Conservation (phyloP, 2,329 filamentous ascomycete species). For the Alternaria dauci region DNA sequence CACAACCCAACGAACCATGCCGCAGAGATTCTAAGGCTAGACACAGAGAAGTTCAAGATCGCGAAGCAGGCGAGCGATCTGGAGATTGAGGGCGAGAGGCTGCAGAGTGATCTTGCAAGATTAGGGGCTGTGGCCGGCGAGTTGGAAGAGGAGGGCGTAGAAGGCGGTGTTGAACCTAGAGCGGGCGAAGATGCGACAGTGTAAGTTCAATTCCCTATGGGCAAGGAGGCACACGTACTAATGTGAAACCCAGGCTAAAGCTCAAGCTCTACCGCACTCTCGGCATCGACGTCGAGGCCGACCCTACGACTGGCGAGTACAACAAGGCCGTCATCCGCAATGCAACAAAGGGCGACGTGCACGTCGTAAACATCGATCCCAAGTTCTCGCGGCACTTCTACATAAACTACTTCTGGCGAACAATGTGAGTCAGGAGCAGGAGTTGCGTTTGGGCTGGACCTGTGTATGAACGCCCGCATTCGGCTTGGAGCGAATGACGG, state of each 20-base stretch:
- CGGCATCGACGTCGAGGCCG: constrained; percentile 88
- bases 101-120: constrained; percentile 79
- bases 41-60: constrained; percentile 92
- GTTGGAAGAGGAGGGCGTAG: constrained; percentile 85
- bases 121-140: constrained; percentile 79
- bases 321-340: constrained; percentile 86
- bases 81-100: constrained; percentile 93
- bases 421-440: constrained; percentile 61
- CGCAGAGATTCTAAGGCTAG: constrained; percentile 81
- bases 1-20: constrained; percentile 85
- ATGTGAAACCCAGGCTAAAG: constrained; percentile 66
- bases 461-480: no score
- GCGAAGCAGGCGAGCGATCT: constrained; percentile 91
- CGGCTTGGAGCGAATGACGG: no score
- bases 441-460: not conserved
- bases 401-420: constrained; percentile 95
- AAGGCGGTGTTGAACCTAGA: constrained; percentile 69
- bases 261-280: constrained; percentile 91
- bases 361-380: constrained; percentile 92
- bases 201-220: constrained; percentile 43
- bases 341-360: constrained; percentile 85
- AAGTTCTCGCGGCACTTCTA: constrained; percentile 94
- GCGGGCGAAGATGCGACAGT: constrained; percentile 59
- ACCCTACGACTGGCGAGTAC: constrained; percentile 76
- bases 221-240: not conserved